phyloP scores from a whole-genome alignment of 106 monocot genomes.

The Dactylorhiza incarnata region DNA sequence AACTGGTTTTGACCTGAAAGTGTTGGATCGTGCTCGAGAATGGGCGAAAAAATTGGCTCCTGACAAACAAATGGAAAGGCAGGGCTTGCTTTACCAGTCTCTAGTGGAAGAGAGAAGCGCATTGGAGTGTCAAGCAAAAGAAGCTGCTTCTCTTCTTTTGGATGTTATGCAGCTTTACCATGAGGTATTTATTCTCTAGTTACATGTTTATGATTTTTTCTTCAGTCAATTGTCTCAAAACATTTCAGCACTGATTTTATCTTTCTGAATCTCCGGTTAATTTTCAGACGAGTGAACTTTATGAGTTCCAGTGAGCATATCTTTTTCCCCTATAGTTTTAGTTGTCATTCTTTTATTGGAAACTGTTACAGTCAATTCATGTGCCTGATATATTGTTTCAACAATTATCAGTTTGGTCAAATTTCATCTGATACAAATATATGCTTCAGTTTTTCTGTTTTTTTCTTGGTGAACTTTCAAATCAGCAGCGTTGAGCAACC shows the following conservation, averaged over 20 bases:
- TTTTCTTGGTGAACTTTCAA: too few species aligned
- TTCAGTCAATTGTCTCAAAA: neutral
- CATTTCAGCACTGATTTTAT: neutral
- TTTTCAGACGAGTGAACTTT: neutral
- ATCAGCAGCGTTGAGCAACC: too few species aligned
- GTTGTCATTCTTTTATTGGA: neutral
- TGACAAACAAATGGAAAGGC: conserved; percentile 70
- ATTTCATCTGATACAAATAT: neutral
- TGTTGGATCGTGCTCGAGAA: conserved; percentile 55
- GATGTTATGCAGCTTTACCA: conserved; percentile 49
- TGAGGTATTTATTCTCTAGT: conserved; percentile 47
- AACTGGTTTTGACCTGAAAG: conserved; percentile 73
- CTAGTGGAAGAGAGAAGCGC: conserved; percentile 53
- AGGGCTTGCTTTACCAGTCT: conserved; percentile 68
- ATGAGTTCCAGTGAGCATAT: neutral
- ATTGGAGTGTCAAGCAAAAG: conserved; percentile 49
- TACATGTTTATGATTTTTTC: neutral
- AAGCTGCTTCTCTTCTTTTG: conserved; percentile 54
- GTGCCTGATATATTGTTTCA: neutral
- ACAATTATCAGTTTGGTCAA: too few species aligned
- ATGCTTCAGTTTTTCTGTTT: neutral
- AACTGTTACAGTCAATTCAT: neutral
- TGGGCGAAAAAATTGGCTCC: conserved; percentile 74
- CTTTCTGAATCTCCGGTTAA: neutral
- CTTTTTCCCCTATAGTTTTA: neutral